Base-by-base conservation (phyloP, 345 rosid genomes). In the Durio zibethinus region DNA sequence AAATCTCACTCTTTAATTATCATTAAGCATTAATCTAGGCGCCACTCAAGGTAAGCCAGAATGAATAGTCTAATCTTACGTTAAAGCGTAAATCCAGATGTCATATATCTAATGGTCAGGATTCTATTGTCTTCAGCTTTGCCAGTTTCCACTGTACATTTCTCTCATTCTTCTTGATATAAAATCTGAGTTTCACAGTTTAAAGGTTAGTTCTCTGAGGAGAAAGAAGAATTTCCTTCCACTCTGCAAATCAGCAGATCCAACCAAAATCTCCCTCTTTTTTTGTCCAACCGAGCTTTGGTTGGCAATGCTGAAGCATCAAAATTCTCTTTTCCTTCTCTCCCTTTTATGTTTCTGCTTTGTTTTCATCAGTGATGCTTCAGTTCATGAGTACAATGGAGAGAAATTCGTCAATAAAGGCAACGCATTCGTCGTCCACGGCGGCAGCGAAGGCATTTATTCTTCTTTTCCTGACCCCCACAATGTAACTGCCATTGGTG, bases 401-500 rank as follows among this genome's bases (percentile, higher is more conserved):
- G 94, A 89, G 69, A 89, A 76, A 77, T 96, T 96, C 85, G 88
- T 86, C 36, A 69, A 87, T 38, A 96, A 88, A 88, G 99, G 99
- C 43, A 92, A 93, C 84, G 98, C 98, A 63, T 93, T 87, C 78
- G 92, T 93, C 61, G 87, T 96, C 79, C 97, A 96, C 80, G 99
- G 97, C 12, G 98, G 99, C 64, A 96, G 93, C 74, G 99, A 96
- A 82, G 97, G 97, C 80, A 90, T 96, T 80, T 96, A 92, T 90
- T 90, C 98, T 29, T 88, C 91, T 52, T 25, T 84, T 63, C 78
- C 82, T 52, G 80, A 65, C 21, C 70, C 40, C 68, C 36, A 72
- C 62, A 82, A 80, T 2, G 83, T 83, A 45, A 78, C 76, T 75
- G 76, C 77, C 65, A 42, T 50, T 15, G 80, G 77, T 76, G 90